Conservation (phyloP, 441 rosid species). For the Eruca vesicaria region DNA sequence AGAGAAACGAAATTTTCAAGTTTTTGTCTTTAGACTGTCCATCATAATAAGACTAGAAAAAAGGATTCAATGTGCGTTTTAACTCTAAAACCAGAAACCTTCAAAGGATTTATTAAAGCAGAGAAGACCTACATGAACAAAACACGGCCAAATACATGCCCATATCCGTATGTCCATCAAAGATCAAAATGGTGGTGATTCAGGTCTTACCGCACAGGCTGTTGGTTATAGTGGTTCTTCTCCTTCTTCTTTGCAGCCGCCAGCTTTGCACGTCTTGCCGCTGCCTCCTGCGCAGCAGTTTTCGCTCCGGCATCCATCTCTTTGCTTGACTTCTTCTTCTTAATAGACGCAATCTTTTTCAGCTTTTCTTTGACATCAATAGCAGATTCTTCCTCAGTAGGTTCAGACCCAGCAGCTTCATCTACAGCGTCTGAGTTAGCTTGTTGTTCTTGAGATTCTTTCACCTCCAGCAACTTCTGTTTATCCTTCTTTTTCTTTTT, state of each 20-base stretch:
- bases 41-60: constrained; percentile 8
- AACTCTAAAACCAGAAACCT: constrained; percentile 22
- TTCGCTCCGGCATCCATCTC: constrained; percentile 43
- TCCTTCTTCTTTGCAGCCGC: constrained; percentile 87
- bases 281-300: constrained; percentile 74
- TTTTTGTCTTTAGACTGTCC: constrained; percentile 17
- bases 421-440: constrained; percentile 29
- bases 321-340: constrained; percentile 62
- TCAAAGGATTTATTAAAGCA: constrained; percentile 25
- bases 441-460: constrained; percentile 46
- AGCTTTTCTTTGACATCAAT: constrained; percentile 65
- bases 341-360: constrained; percentile 55
- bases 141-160: constrained; percentile 28
- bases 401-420: constrained; percentile 37
- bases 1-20: neutral
- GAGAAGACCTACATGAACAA: constrained; percentile 34
- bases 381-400: constrained; percentile 43
- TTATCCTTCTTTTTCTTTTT: constrained; percentile 83
- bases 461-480: constrained; percentile 40
- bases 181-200: constrained; percentile 21
- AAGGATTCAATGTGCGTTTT: constrained; percentile 15
- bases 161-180: constrained; percentile 22
- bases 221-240: constrained; percentile 84
- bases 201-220: constrained; percentile 51
- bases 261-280: constrained; percentile 69